Evolutionary conservation across 768 basidiomycete genomes (phyloP), one percentile per base, ranked within the genome.

Genomic region (Dioszegia aurantiaca): DNA sequence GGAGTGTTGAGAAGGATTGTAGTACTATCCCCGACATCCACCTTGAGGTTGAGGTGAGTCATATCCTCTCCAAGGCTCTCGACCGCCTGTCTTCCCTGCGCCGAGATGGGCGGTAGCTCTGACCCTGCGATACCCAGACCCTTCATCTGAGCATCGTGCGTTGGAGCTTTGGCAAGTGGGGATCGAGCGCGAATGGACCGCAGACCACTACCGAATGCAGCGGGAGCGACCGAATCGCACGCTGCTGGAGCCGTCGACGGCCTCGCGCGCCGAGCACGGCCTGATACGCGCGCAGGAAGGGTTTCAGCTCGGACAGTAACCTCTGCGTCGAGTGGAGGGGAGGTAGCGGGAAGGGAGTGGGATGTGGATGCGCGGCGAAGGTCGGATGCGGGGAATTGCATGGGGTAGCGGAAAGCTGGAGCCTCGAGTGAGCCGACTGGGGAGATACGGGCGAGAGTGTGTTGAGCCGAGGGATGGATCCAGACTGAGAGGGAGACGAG

Each of bases 401-500:
- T 72, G 4, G 70, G 70, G 39, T 72, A 72, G 51, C 49, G 56
- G 62, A 68, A 72, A 6, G 54, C 39, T n/a, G 70, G 70, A 6
- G 59, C 46, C 1, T 55, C 49, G 10, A 49, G 24, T 24, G 47
- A 17, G 9, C 27, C 44, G 28, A 24, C 19, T 5, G 39, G 54
- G 17, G 28, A 10, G 28, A 31, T n/a, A 8, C 52, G 53, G 21
- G 33, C 21, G 30, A 61, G 49, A 1, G 48, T 16, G 2, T 36
- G 19, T 16, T 43, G 21, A 2, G 51, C 37, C 11, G 68, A 61
- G 12, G 69, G 67, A 31, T 68, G 58, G 17, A 76, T 60, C 68
- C 69, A 76, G 24, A 73, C 62, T 33, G 67, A 70, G 1, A 76
- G 55, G 30, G 57, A 69, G 49, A 76, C 62, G 49, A 65, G 60